Evolutionary conservation across 331 rosid species (phyloP), one percentile per base, ranked within the genome.

Genomic region (Stylosanthes scabra): DNA sequence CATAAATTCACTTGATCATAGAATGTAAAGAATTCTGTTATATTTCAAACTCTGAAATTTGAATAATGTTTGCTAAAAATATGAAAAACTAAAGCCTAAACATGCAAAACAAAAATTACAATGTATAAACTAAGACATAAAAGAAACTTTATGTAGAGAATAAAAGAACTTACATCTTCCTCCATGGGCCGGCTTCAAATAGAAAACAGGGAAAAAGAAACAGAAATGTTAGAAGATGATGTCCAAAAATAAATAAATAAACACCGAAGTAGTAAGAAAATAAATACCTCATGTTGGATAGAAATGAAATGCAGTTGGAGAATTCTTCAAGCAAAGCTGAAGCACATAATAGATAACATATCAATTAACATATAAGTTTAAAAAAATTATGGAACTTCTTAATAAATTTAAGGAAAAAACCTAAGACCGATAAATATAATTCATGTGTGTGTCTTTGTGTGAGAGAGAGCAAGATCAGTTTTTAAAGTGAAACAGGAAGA

Each of bases 141-240:
- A 13, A 0, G 0, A 28, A 42, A 60, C n/a, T 62, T 12, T 10
- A 25, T 1, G 9, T 39, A 14, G 49, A 67, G 59, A 0, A 60
- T 41, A 60, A 9, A 55, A 62, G 8, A 76, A 78, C 98, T 86
- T 84, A 86, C 98, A 44, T 93, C 97, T 87, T 89, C 98, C 74
- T 93, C 96, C 95, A 86, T 80, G 67, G 95, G 91, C 11, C 87
- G 85, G 75, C 95, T 86, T 67, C 83, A 51, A 68, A 62, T 27
- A 7, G 12, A 60, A n/a, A n/a, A 14, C n/a, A 78, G 14, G 42
- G 11, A 25, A 10, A 45, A 31, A 62, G 34, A 58, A 71, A 29
- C 9, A 16, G 34, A 42, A 3, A 5, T 13, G 57, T 77, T 39
- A 79, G 28, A 6, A 63, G 57, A 64, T 50, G 28, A 45, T 31